Conservation (phyloP, 306 rosid genomes). For the Medicago lupulina region DNA sequence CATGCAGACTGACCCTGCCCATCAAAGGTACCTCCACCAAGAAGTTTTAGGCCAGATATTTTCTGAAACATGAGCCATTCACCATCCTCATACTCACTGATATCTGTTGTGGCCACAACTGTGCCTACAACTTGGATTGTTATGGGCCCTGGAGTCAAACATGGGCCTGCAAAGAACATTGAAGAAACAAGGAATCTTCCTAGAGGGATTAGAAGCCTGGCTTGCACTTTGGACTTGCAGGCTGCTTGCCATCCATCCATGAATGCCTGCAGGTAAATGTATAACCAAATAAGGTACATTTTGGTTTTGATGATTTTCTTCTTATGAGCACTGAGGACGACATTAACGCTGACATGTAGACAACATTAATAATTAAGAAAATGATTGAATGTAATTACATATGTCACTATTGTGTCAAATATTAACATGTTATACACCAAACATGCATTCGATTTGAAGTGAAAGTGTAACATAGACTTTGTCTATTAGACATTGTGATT, state of each 20-base stretch:
- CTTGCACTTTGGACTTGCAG: constrained; percentile 52
- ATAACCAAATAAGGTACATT: constrained; percentile 4
- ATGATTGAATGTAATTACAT: not conserved
- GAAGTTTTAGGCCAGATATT: constrained; percentile 55
- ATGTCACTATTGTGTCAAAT: not conserved
- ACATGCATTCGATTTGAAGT: not conserved
- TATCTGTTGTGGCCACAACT: constrained; percentile 59
- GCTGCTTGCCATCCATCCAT: constrained; percentile 69
- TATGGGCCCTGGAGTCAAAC: constrained; percentile 51
- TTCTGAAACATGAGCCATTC: constrained; percentile 77
- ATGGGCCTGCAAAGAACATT: constrained; percentile 75
- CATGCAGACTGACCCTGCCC: constrained; percentile 56
- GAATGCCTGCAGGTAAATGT: constrained; percentile 53
- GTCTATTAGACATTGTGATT: not conserved
- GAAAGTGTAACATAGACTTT: not conserved
- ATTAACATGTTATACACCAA: not conserved
- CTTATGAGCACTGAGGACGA: too few relatives aligned
- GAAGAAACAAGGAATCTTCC: constrained; percentile 61
- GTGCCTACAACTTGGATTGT: constrained; percentile 67
- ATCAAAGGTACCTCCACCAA: constrained; percentile 77
- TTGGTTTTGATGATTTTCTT: too few relatives aligned
- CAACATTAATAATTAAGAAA: not conserved
- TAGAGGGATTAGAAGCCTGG: constrained; percentile 65
- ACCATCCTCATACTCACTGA: constrained; percentile 51
- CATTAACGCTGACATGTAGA: not conserved